Percentiles rank a stretch among this genome's conserved stretches.
These are phyloP conservation scores for Ogataea pini DNA, from an alignment of 805 yeast genomes.

Conservation along the genomic window DNA sequence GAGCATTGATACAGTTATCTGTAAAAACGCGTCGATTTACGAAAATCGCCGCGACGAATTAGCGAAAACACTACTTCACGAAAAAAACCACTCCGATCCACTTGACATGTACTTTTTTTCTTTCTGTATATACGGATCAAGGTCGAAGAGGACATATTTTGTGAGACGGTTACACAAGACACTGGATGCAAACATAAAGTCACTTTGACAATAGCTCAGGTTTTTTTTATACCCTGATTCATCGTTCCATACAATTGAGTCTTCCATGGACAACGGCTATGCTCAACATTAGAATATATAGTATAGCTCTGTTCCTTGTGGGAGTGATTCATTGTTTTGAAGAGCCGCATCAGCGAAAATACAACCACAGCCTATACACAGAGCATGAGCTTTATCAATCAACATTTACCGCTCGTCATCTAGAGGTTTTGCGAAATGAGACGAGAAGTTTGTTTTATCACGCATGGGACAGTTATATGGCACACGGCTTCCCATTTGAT, in stretches of 20 bases:
- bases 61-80: no score
- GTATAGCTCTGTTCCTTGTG: neutral
- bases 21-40: neutral
- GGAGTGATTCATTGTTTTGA: neutral
- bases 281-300: neutral
- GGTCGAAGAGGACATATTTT: no score
- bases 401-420: slow-evolving; percentile 28
- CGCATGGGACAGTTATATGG: slow-evolving; percentile 72
- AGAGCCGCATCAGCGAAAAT: neutral
- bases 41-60: neutral
- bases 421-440: slow-evolving; percentile 38
- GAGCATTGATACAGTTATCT: neutral
- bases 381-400: slow-evolving; percentile 28
- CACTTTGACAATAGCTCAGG: no score
- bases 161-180: no score
- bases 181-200: no score
- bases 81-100: no score
- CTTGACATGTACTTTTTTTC: no score
- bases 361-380: slow-evolving; percentile 9
- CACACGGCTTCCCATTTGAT: slow-evolving; percentile 76
- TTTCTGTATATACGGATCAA: no score
- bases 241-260: neutral
- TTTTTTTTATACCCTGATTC: neutral
- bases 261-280: neutral
- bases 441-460: slow-evolving; percentile 64